These are phyloP conservation scores for Aspergillus saccharolyticus DNA, from an alignment of 495 filamentous ascomycete species.

Conservation along the genomic window DNA sequence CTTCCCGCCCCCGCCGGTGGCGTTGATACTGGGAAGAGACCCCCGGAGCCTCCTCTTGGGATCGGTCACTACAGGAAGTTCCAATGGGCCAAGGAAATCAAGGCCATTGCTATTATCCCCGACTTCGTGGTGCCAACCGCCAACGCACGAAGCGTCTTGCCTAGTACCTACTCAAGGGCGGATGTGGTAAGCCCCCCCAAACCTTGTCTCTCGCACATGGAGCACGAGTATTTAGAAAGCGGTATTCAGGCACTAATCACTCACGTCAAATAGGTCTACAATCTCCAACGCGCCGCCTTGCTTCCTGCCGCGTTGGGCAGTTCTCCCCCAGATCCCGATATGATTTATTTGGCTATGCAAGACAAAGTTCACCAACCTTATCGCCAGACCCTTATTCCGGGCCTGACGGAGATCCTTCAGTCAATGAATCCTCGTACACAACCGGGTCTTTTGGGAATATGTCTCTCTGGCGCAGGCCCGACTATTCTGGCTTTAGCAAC, in stretches of 20 bases:
- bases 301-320: conserved; percentile 80
- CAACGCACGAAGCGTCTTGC: conserved; percentile 77
- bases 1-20: conserved; percentile 82
- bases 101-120: conserved; percentile 89
- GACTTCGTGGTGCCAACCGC: conserved; percentile 91
- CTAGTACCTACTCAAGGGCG: conserved; percentile 63
- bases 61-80: conserved; percentile 95
- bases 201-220: background rate
- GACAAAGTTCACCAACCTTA: conserved; percentile 97
- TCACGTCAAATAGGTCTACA: conserved; percentile 62
- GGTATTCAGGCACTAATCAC: background rate
- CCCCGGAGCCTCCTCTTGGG: conserved; percentile 79
- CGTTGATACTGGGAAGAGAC: conserved; percentile 74
- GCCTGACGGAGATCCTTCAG: conserved; percentile 81
- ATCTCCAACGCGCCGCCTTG: conserved; percentile 84
- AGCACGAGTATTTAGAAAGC: too few relatives aligned
- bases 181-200: conserved; percentile 60
- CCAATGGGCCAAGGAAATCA: conserved; percentile 86
- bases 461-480: conserved; percentile 87
- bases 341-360: conserved; percentile 96
- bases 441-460: conserved; percentile 85
- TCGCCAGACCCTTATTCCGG: conserved; percentile 80
- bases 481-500: conserved; percentile 92
- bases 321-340: conserved; percentile 83
- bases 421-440: conserved; percentile 79